A percentile compares a stretch with the other conserved stretches of the same genome.
These are phyloP conservation scores for Metschnikowia matae DNA, from an alignment of 805 yeast species.

Conservation along the genomic window DNA sequence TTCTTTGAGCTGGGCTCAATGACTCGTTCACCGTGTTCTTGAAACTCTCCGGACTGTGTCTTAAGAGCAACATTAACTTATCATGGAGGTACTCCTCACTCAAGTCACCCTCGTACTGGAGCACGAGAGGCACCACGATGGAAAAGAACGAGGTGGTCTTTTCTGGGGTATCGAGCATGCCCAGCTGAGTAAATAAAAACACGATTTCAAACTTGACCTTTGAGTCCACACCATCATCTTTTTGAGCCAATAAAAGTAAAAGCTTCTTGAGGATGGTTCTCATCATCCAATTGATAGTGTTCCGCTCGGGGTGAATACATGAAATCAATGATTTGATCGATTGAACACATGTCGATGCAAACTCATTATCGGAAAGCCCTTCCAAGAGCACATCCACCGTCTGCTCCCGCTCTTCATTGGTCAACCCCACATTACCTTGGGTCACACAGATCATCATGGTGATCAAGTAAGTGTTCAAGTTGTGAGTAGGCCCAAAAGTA, in stretches of 20 bases:
- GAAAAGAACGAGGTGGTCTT: slow-evolving; percentile 28
- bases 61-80: slow-evolving; percentile 46
- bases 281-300: slow-evolving; percentile 39
- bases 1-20: slow-evolving; percentile 40
- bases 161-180: slow-evolving; percentile 22
- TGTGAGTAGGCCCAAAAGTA: background rate
- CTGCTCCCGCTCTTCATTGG: slow-evolving; percentile 20
- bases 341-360: slow-evolving; percentile 40
- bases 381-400: slow-evolving; percentile 24
- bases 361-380: slow-evolving; percentile 19
- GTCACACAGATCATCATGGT: slow-evolving; percentile 35
- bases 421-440: slow-evolving; percentile 28
- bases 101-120: slow-evolving; percentile 24
- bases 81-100: slow-evolving; percentile 40
- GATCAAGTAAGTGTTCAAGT: slow-evolving; percentile 26
- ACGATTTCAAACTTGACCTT: slow-evolving; percentile 48
- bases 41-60: slow-evolving; percentile 43
- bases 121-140: slow-evolving; percentile 35
- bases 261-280: slow-evolving; percentile 46
- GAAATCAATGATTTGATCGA: slow-evolving; percentile 58
- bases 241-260: slow-evolving; percentile 17
- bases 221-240: slow-evolving; percentile 20
- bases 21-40: slow-evolving; percentile 41
- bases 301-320: slow-evolving; percentile 21
- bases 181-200: slow-evolving; percentile 39